Evolutionary conservation across 106 monocot genomes (phyloP), one percentile per base, ranked within the genome.

Genomic region (Chionographis japonica): DNA sequence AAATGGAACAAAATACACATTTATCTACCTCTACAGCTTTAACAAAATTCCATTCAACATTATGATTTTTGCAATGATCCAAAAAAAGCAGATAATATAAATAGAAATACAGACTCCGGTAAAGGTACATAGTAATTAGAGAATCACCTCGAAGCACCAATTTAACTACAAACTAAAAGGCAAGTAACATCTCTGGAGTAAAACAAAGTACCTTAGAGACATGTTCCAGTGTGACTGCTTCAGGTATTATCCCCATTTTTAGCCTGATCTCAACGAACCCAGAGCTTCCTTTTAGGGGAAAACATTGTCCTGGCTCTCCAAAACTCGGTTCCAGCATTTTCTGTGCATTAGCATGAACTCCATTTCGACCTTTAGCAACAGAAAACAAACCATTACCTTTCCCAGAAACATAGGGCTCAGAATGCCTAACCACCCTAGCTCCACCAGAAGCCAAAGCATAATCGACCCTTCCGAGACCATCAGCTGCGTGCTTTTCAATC

Each of bases 281-380:
- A 59, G 38, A 70, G 54, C 65, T 79, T 64, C 97, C 97, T 66
- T 75, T 42, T 62, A 98, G 60, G 8, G 90, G 61, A 81, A 98
- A 98, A 68, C 97, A 98, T 58, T 83, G 86, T 3, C 97, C 97
- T 46, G 97, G 97, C 62, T 98, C 89, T 12, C 97, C 97, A 75
- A 90, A 98, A 75, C 97, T 93, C 35, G 97, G 92, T 70, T 98
- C 83, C 39, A 98, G 79, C 89, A 98, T 87, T 64, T 90, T 98
- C 2, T 83, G 74, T 3, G 97, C 92, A 74, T 75, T 75, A 15
- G 57, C 9, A 77, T 79, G 77, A 67, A 92, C 74, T 18, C 51
- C 40, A 56, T 35, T 65, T 20, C 67, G 69, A 59, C 55, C 76
- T 54, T 82, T 88, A 16, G 61, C 40, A 49, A 66, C 65, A 55